Conservation (phyloP, 441 rosid species). For the Gossypium aridum region DNA sequence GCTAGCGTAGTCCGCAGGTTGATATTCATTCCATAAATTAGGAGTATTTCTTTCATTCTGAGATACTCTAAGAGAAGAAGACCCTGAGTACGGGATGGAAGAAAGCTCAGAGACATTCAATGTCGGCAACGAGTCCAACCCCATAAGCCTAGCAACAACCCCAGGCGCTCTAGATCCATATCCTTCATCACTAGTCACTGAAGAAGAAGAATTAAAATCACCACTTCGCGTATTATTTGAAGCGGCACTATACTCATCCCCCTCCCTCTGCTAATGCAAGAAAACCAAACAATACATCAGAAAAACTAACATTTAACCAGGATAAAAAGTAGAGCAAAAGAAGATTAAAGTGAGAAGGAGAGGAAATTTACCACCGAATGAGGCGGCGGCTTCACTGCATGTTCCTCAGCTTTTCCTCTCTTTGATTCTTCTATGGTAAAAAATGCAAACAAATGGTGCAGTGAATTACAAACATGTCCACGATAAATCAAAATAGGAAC, state of each 20-base stretch:
- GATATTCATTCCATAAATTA: constrained; percentile 35
- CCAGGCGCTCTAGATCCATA: constrained; percentile 64
- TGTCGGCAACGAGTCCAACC: constrained; percentile 73
- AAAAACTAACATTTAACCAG: not conserved
- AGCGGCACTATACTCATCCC: constrained; percentile 36
- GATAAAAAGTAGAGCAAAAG: not conserved
- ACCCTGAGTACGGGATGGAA: constrained; percentile 28
- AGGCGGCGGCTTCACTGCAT: constrained; percentile 22
- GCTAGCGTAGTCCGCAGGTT: constrained; percentile 26
- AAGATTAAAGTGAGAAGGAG: not conserved
- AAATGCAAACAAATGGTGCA: constrained; percentile 3
- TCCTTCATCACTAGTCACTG: constrained; percentile 63
- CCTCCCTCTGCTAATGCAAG: constrained; percentile 34
- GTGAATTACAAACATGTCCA: not conserved
- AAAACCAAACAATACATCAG: constrained; percentile 4
- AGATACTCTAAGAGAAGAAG: constrained; percentile 29
- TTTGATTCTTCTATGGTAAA: constrained; percentile 33
- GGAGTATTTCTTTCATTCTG: constrained; percentile 25
- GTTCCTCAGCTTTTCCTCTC: constrained; percentile 37
- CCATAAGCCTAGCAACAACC: constrained; percentile 96
- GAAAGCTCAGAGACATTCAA: constrained; percentile 34
- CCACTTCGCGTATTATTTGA: constrained; percentile 39
- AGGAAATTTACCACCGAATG: constrained; percentile 32
- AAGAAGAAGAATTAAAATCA: constrained; percentile 52
- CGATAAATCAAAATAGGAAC: not conserved